Conservation (phyloP, 495 filamentous ascomycete species). For the Cercophora newfieldiana region DNA sequence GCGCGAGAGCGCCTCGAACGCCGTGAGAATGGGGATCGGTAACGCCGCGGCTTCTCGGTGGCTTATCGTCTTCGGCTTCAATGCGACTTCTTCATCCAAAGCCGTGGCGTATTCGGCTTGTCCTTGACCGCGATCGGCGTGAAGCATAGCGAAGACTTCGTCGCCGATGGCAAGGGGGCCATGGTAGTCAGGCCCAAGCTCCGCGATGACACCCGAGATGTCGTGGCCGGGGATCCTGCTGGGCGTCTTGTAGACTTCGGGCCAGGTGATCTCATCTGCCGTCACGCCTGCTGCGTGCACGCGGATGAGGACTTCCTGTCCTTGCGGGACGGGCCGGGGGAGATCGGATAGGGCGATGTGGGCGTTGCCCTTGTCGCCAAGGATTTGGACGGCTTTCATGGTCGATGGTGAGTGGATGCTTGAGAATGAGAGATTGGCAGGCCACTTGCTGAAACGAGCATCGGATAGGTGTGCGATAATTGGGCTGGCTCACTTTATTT, state of each 20-base stretch:
- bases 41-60: conserved; percentile 55
- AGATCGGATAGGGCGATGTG: conserved; percentile 14
- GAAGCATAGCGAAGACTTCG: conserved; percentile 53
- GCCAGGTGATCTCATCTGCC: conserved; percentile 52
- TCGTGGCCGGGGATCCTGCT: conserved; percentile 53
- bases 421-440: background rate
- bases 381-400: conserved; percentile 27
- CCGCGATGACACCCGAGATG: conserved; percentile 55
- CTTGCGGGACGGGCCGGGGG: conserved; percentile 18
- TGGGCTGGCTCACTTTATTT: background rate
- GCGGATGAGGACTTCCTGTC: conserved; percentile 55
- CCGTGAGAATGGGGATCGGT: conserved; percentile 57
- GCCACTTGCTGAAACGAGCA: too few relatives aligned
- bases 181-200: conserved; percentile 44
- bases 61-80: conserved; percentile 47
- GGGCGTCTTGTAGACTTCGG: conserved; percentile 34
- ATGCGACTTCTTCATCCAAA: conserved; percentile 48
- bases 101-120: conserved; percentile 55
- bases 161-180: conserved; percentile 52
- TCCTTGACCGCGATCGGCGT: conserved; percentile 50
- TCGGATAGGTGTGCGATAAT: too few relatives aligned
- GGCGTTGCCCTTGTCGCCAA: conserved; percentile 10
- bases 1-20: conserved; percentile 58
- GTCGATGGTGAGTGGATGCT: background rate
- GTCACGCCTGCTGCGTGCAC: conserved; percentile 55